phyloP scores from a whole-genome alignment of 306 rosid genomes.

The Cucumis cinereus region DNA sequence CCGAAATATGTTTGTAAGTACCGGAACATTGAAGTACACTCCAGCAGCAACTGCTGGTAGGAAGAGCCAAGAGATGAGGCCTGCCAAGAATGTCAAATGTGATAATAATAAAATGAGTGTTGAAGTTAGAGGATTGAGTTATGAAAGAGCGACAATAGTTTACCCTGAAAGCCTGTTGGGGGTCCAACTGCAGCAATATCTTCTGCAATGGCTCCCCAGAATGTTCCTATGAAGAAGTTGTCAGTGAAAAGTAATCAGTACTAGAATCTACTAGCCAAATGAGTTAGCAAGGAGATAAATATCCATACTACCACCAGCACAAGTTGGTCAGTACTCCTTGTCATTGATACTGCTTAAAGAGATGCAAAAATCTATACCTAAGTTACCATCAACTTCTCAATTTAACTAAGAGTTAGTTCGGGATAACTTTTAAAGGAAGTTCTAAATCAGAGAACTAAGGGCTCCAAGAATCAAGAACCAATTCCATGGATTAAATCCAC shows the following conservation, averaged over 20 bases:
- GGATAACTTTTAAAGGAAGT: background rate
- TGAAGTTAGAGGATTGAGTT: background rate
- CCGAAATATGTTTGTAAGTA: conserved; percentile 9
- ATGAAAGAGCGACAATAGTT: background rate
- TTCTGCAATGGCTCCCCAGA: conserved; percentile 55
- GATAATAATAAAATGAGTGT: background rate
- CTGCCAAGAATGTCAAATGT: conserved; percentile 25
- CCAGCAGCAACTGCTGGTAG: conserved; percentile 79
- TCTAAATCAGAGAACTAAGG: background rate
- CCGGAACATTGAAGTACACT: conserved; percentile 69
- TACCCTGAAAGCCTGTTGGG: conserved; percentile 94
- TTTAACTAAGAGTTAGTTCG: background rate
- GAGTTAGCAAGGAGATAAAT: background rate
- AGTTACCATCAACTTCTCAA: background rate
- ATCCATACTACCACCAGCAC: background rate
- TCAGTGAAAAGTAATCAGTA: background rate
- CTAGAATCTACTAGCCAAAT: background rate
- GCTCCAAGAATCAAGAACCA: background rate
- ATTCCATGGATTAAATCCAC: background rate
- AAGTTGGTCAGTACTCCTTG: background rate
- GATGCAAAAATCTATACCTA: background rate
- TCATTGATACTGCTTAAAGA: background rate
- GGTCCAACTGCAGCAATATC: conserved; percentile 54
- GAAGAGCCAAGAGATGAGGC: conserved; percentile 78
- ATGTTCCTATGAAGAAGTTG: conserved; percentile 37